These are phyloP conservation scores for Neurospora hispaniola DNA, from an alignment of 495 filamentous ascomycete species.

Conservation along the genomic window DNA sequence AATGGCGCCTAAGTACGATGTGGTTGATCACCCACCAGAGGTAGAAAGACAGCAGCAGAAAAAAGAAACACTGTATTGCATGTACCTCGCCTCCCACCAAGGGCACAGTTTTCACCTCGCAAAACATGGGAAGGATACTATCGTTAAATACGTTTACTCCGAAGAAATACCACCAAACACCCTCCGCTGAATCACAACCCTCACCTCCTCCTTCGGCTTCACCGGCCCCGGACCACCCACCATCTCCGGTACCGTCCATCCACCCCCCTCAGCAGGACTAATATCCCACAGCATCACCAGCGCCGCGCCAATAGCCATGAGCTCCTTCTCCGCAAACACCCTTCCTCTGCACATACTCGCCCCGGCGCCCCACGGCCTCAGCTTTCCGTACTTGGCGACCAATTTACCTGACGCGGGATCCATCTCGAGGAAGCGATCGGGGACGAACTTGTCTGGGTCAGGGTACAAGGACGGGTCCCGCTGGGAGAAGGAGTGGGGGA, in stretches of 20 bases:
- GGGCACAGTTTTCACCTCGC: not conserved
- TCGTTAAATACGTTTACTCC: not conserved
- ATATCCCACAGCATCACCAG: conserved; percentile 13
- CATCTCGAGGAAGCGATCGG: conserved; percentile 14
- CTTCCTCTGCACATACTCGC: conserved; percentile 9
- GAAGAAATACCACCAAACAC: not conserved
- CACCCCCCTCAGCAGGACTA: conserved; percentile 1
- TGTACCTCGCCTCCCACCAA: too few species aligned
- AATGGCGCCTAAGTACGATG: too few species aligned
- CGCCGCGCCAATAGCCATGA: conserved; percentile 6
- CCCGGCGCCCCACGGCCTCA: conserved; percentile 11
- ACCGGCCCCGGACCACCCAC: not conserved
- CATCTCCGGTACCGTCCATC: not conserved
- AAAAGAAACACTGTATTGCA: too few species aligned
- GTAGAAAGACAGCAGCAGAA: too few species aligned
- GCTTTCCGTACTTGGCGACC: conserved; percentile 3
- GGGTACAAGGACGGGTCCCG: conserved; percentile 8
- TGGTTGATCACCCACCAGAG: too few species aligned
- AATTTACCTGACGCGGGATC: not conserved
- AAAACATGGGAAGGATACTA: too few species aligned
- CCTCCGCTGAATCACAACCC: conserved; percentile 2
- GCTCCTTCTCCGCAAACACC: conserved; percentile 15
- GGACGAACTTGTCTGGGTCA: conserved; percentile 9
- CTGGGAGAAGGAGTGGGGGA: conserved; percentile 2
- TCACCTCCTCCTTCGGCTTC: conserved; percentile 4